Percentiles rank a stretch among this genome's conserved stretches.
Evolutionary conservation across 2,329 filamentous ascomycete species (phyloP).

Genomic region (Aureobasidium sp.): DNA sequence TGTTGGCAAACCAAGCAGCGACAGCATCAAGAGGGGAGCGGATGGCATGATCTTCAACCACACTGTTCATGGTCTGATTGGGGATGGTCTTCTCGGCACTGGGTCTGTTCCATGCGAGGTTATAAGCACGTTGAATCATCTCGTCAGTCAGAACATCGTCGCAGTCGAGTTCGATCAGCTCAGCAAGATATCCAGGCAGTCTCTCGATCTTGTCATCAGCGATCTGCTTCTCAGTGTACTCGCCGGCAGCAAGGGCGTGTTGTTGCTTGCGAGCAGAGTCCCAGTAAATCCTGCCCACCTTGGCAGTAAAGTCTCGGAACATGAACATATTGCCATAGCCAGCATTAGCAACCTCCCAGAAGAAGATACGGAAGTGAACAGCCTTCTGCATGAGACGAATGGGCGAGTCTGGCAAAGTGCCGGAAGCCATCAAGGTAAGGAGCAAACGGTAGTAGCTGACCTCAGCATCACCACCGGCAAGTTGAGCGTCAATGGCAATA

Average conservation of each 20-base stretch:
- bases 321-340: constrained; percentile 56
- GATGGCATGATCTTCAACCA: constrained; percentile 78
- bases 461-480: constrained; percentile 82
- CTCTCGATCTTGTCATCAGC: constrained; percentile 50
- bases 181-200: constrained; percentile 67
- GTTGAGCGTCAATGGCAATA: constrained; percentile 85
- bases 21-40: constrained; percentile 82
- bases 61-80: constrained; percentile 68
- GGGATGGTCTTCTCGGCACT: constrained; percentile 58
- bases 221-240: constrained; percentile 15
- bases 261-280: constrained; percentile 64
- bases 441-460: constrained; percentile 81
- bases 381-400: constrained; percentile 83
- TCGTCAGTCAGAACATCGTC: constrained; percentile 71
- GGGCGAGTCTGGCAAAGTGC: constrained; percentile 76
- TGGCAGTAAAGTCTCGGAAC: constrained; percentile 62
- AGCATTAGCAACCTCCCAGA: constrained; percentile 67
- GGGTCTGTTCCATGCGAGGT: constrained; percentile 77
- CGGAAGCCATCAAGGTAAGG: constrained; percentile 78
- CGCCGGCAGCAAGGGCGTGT: constrained; percentile 26
- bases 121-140: constrained; percentile 78
- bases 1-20: constrained; percentile 82
- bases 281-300: constrained; percentile 71
- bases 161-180: constrained; percentile 68
- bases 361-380: constrained; percentile 78